A percentile compares a stretch with the other conserved stretches of the same genome.
These are phyloP conservation scores for Kwoniella shivajii DNA, from an alignment of 1,284 basidiomycete genomes.

Conservation along the genomic window DNA sequence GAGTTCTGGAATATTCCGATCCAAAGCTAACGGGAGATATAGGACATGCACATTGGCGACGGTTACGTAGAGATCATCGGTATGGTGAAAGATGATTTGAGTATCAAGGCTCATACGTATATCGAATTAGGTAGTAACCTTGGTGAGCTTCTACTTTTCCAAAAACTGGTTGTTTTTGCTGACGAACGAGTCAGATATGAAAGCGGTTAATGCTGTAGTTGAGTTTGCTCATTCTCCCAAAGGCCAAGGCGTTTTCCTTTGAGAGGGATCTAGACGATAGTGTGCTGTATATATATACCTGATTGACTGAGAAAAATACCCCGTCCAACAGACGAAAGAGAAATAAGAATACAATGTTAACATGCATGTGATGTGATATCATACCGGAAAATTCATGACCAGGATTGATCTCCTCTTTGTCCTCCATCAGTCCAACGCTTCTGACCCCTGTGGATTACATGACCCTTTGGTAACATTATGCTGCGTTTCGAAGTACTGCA, in stretches of 20 bases:
- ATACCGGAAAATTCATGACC: not conserved
- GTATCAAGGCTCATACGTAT: constrained; percentile 65
- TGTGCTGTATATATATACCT: not conserved
- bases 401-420: constrained; percentile 5
- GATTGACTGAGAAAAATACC: not conserved
- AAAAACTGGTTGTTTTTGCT: not conserved
- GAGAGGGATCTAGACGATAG: not conserved
- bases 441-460: not conserved
- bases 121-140: constrained; percentile 67
- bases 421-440: constrained; percentile 3
- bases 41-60: constrained; percentile 61
- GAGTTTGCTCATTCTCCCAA: constrained; percentile 45
- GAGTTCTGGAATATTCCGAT: not conserved
- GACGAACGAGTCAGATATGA: constrained; percentile 35
- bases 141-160: constrained; percentile 59
- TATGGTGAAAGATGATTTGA: constrained; percentile 63
- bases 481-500: constrained; percentile 83
- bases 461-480: too few species aligned
- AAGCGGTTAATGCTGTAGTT: constrained; percentile 46
- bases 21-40: constrained; percentile 16
- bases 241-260: constrained; percentile 43
- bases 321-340: not conserved
- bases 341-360: constrained; percentile 19
- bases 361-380: constrained; percentile 20
- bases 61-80: constrained; percentile 76